Conservation (phyloP, 2,329 filamentous ascomycete species). For the Purpureocillium takamizusanense region DNA sequence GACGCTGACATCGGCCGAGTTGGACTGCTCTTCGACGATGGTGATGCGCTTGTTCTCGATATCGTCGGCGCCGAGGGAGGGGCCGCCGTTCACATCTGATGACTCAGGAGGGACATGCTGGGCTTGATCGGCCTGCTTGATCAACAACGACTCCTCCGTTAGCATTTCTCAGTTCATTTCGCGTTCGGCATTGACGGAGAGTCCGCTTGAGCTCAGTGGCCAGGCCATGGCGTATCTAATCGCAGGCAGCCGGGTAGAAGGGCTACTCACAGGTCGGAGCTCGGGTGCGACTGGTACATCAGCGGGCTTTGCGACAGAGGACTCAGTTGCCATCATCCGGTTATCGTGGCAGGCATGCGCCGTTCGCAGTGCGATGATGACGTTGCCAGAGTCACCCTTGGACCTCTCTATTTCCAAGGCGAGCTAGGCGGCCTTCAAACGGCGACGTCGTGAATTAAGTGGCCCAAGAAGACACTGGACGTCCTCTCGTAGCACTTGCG, state of each 20-base stretch:
- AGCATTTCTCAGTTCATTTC: no score
- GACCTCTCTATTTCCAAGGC: not conserved
- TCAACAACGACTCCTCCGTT: slow-evolving; percentile 9
- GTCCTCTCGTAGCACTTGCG: no score
- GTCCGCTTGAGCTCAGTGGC: not conserved
- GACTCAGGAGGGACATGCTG: slow-evolving; percentile 38
- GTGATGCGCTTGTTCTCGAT: slow-evolving; percentile 48
- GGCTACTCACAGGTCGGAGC: slow-evolving; percentile 30
- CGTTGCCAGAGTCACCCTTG: slow-evolving; percentile 12
- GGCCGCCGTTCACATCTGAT: slow-evolving; percentile 38
- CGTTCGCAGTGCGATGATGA: slow-evolving; percentile 20
- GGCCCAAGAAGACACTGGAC: no score
- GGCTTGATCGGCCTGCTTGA: slow-evolving; percentile 22
- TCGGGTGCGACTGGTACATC: slow-evolving; percentile 42
- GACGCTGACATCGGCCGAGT: slow-evolving; percentile 58
- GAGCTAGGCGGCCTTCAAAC: no score
- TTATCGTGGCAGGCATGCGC: slow-evolving; percentile 28
- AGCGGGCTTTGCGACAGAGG: slow-evolving; percentile 42
- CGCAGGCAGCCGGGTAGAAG: not conserved
- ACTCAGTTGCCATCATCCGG: slow-evolving; percentile 59
- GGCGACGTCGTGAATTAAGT: no score
- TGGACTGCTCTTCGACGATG: slow-evolving; percentile 48
- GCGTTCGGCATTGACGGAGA: no score
- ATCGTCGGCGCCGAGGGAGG: slow-evolving; percentile 34
- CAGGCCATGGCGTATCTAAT: not conserved